Base-by-base conservation (phyloP, 164 flowering plant genomes). In the Chloranthus sessilifolius region DNA sequence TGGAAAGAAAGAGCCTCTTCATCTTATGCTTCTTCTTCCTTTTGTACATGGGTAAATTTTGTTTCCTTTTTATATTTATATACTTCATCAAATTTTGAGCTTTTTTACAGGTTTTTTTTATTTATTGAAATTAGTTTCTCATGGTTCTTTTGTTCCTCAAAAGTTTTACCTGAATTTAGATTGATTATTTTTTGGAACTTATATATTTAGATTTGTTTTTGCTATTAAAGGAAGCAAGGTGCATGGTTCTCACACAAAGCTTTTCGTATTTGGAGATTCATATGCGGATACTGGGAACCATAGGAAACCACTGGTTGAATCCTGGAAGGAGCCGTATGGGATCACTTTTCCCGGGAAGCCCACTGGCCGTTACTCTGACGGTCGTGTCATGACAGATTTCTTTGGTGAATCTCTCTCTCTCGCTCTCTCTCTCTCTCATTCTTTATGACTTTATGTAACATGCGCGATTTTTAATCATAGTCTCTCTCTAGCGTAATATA, bases 251-350 rank as follows among this genome's bases (percentile, higher is more conserved):
- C 15, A 28, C 3, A n/a, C n/a, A n/a, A 71, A 70, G 56, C 69
- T 79, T 12, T 83, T 81, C 34, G 88, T 81, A 0, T 81, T 83
- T 27, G 91, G 91, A 1, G 87, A 83, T 49, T 83, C 91, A 3
- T 81, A 83, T 57, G 87, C 51, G 0, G 91, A 81, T 47, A 77
- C 83, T 0, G 91, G 91, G 1, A 83, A 83, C 39, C 26, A 20
- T 48, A 46, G 31, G 8, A 59, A 47, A 20, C 19, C 65, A 0
- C 8, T 14, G 14, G 39, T 59, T 26, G 9, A 28, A n/a, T 74
- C 84, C 1, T 83, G 90, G 90, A 67, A 61, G 11, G 8, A 15
- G 2, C 92, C 92, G 1, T 84, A 79, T 47, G 92, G 92, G 2
- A 51, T 67, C 43, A 81, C 83, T 30, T 81, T 68, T 38, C 88